Percentiles rank a stretch among this genome's conserved stretches.
Conservation (phyloP, 495 filamentous ascomycete species). For the Lindgomyces ingoldianus region DNA sequence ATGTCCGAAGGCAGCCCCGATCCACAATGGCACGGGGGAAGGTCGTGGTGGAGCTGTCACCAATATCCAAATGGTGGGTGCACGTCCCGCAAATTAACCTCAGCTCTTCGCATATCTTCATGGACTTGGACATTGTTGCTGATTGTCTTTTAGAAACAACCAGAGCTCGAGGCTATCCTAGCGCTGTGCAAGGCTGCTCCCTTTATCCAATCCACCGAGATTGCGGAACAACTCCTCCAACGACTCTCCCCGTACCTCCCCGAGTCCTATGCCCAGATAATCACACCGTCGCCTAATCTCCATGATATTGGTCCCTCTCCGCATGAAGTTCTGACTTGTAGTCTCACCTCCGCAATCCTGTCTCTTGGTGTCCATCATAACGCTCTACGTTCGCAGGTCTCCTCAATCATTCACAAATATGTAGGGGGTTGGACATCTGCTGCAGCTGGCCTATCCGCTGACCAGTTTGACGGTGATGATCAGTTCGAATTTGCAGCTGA, state of each 20-base stretch:
- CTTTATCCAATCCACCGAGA: constrained; percentile 62
- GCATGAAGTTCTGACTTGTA: constrained; percentile 80
- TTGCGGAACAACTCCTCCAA: constrained; percentile 68
- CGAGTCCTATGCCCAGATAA: constrained; percentile 74
- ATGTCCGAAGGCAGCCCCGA: constrained; percentile 21
- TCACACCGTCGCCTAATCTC: constrained; percentile 78
- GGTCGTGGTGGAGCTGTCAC: constrained; percentile 13
- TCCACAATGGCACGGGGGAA: constrained; percentile 30
- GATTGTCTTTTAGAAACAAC: constrained; percentile 54
- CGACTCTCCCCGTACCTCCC: constrained; percentile 81
- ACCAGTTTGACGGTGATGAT: constrained; percentile 37
- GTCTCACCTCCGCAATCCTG: constrained; percentile 76
- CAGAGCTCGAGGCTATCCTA: constrained; percentile 86
- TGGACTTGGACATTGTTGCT: constrained; percentile 5
- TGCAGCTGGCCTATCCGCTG: constrained; percentile 31
- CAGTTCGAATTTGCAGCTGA: constrained; percentile 49
- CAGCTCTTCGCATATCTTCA: neutral
- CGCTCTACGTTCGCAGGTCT: constrained; percentile 61
- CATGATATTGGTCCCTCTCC: constrained; percentile 82
- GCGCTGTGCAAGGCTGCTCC: constrained; percentile 87
- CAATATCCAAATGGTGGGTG: constrained; percentile 39
- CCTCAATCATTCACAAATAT: constrained; percentile 64
- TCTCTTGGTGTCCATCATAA: constrained; percentile 70
- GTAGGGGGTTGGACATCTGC: constrained; percentile 47
- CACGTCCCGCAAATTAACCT: neutral